These are phyloP conservation scores for Ettlia oleoabundans DNA, from an alignment of 139 green algal genomes.

Conservation along the genomic window DNA sequence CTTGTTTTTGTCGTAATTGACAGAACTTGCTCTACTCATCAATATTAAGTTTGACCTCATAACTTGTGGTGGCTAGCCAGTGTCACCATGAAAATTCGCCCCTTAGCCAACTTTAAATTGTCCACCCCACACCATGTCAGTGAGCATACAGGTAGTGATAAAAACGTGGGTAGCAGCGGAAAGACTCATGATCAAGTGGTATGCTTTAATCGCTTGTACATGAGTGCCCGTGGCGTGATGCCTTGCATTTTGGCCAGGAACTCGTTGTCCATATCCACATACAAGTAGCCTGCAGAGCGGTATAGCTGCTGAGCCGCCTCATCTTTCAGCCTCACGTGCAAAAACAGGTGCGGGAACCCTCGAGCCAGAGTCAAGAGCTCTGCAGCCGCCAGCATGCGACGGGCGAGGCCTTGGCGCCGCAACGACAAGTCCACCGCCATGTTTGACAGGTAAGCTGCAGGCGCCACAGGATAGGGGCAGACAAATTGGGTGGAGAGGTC, in stretches of 20 bases:
- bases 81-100: too few species aligned
- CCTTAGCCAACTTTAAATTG: too few species aligned
- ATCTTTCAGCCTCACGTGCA: conserved; percentile 36
- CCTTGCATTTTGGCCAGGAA: conserved; percentile 24
- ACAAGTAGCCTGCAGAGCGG: conserved; percentile 4
- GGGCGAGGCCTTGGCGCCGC: conserved; percentile 39
- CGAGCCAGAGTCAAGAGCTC: conserved; percentile 10
- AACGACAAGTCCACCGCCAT: conserved; percentile 48
- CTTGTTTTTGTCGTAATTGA: too few species aligned
- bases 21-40: too few species aligned
- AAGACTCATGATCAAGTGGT: too few species aligned
- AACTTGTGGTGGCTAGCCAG: too few species aligned
- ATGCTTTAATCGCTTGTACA: conserved; percentile 28
- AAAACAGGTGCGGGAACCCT: neutral
- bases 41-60: too few species aligned
- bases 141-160: too few species aligned
- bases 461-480: too few species aligned
- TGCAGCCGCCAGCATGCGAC: conserved; percentile 27
- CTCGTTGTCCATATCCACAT: neutral
- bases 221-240: conserved; percentile 32
- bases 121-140: too few species aligned
- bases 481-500: too few species aligned
- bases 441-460: conserved; percentile 51
- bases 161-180: too few species aligned
- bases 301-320: conserved; percentile 37